Percentiles rank a stretch among this genome's conserved stretches.
Conservation (phyloP, 495 filamentous ascomycete genomes). For the Parachaetomium inaequale region DNA sequence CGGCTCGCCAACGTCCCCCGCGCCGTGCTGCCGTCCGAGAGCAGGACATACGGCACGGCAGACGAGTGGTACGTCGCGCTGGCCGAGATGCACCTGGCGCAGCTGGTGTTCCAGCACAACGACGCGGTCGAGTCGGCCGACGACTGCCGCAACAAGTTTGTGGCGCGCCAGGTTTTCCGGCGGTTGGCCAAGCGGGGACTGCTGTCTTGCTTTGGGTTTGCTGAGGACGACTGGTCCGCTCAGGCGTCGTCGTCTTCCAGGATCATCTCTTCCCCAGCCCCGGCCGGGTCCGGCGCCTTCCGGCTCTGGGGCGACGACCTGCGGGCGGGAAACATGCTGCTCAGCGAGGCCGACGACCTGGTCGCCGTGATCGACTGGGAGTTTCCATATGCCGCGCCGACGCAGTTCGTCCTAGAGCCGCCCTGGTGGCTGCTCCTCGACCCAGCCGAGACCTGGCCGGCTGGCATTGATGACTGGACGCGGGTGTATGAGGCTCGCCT, state of each 20-base stretch:
- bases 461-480: slow-evolving; percentile 31
- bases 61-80: slow-evolving; percentile 42
- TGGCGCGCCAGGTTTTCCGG: slow-evolving; percentile 36
- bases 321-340: slow-evolving; percentile 26
- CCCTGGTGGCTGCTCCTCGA: slow-evolving; percentile 46
- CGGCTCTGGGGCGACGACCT: slow-evolving; percentile 31
- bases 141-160: slow-evolving; percentile 36
- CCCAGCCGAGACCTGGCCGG: slow-evolving; percentile 35
- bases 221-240: slow-evolving; percentile 17
- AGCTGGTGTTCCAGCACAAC: slow-evolving; percentile 43
- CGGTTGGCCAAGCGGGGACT: slow-evolving; percentile 30
- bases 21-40: slow-evolving; percentile 7
- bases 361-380: slow-evolving; percentile 40
- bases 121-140: slow-evolving; percentile 34
- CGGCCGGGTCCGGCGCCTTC: slow-evolving; percentile 12
- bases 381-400: slow-evolving; percentile 43
- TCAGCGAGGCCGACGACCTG: slow-evolving; percentile 17
- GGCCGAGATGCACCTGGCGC: slow-evolving; percentile 40
- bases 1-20: slow-evolving; percentile 15
- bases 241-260: neutral
- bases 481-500: slow-evolving; percentile 26
- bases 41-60: slow-evolving; percentile 27
- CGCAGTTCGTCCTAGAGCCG: slow-evolving; percentile 38
- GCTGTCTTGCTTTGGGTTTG: slow-evolving; percentile 24
- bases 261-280: slow-evolving; percentile 3